phyloP scores from a whole-genome alignment of 352 stramenopile species.

The Pythium myriotylum region DNA sequence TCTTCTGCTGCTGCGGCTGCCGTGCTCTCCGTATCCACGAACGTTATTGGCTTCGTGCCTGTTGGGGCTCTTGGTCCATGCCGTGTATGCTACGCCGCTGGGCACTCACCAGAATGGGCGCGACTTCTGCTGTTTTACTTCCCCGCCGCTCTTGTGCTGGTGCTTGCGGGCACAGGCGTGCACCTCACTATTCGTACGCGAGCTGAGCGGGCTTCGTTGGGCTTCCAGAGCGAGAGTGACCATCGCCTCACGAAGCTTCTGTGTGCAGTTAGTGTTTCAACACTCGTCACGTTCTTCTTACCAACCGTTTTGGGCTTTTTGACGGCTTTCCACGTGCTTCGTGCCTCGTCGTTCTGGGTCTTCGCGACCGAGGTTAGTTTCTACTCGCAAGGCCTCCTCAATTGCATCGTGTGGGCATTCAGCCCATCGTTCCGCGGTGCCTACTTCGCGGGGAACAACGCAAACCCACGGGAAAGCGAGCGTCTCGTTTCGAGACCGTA shows the following conservation, averaged over 20 bases:
- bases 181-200: constrained; percentile 27
- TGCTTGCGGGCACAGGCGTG: constrained; percentile 24
- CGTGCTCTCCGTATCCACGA: constrained; percentile 52
- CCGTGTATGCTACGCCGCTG: constrained; percentile 30
- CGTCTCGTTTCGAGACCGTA: constrained; percentile 21
- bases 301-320: constrained; percentile 28
- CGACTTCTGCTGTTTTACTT: constrained; percentile 42
- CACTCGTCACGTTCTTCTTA: constrained; percentile 22
- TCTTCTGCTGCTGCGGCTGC: constrained; percentile 39
- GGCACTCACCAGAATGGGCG: constrained; percentile 30
- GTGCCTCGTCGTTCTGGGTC: constrained; percentile 22
- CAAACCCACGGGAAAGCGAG: constrained; percentile 20
- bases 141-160: constrained; percentile 27
- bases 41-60: constrained; percentile 71
- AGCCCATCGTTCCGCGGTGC: constrained; percentile 26
- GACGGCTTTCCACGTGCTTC: constrained; percentile 19
- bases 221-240: constrained; percentile 34
- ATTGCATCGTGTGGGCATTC: constrained; percentile 39
- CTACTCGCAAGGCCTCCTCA: constrained; percentile 38
- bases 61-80: constrained; percentile 55
- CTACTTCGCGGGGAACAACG: constrained; percentile 11
- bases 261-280: constrained; percentile 2
- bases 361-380: constrained; percentile 41
- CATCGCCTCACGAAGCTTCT: constrained; percentile 25
- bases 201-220: constrained; percentile 23